phyloP scores from a whole-genome alignment of 345 rosid genomes.

The Citrus inodora region DNA sequence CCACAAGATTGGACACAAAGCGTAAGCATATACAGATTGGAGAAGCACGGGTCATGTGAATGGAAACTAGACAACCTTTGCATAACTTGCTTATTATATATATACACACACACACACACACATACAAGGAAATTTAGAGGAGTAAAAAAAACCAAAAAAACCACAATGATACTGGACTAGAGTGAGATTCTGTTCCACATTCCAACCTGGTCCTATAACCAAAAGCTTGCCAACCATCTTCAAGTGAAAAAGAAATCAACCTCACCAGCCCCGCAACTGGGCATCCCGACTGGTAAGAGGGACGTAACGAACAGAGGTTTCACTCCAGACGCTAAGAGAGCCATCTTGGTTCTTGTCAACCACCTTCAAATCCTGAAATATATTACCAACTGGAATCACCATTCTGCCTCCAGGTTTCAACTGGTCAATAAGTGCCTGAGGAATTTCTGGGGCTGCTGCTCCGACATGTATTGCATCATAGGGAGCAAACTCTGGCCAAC shows the following conservation, averaged over 20 bases:
- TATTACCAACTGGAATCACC: conserved; percentile 93
- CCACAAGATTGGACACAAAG: too few relatives aligned
- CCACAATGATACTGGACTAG: neutral
- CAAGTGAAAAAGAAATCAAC: neutral
- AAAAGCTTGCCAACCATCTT: neutral
- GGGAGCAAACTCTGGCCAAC: conserved; percentile 80
- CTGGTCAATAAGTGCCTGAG: conserved; percentile 81
- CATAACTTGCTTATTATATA: neutral
- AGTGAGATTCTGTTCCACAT: neutral
- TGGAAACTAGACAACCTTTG: neutral
- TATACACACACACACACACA: neutral
- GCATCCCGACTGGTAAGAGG: conserved; percentile 88
- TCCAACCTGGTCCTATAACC: neutral
- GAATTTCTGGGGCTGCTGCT: conserved; percentile 92
- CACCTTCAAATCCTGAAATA: conserved; percentile 78
- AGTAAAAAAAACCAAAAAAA: too few relatives aligned
- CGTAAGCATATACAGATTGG: neutral
- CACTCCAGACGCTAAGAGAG: conserved; percentile 50
- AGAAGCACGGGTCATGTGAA: neutral
- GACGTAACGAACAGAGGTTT: conserved; percentile 85
- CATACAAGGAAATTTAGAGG: too few relatives aligned
- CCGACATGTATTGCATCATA: conserved; percentile 98
- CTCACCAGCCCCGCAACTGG: conserved; percentile 47
- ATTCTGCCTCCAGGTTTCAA: conserved; percentile 94
- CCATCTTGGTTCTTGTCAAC: conserved; percentile 80